Base-by-base conservation (phyloP, 2,329 filamentous ascomycete genomes). In the Aspergillus alliaceus region DNA sequence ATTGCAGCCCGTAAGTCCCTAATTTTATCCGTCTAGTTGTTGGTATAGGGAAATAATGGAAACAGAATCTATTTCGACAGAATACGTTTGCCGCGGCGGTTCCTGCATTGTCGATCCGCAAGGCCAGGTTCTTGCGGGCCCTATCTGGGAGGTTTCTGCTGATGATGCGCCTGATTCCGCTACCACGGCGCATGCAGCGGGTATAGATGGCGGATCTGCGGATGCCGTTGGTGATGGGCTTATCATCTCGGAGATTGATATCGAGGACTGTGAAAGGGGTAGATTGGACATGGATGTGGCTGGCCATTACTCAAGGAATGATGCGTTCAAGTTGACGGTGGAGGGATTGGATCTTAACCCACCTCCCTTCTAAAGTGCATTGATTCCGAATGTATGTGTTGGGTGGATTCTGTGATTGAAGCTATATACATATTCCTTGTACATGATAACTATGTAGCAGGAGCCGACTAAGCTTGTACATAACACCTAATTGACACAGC, bases 221-320 rank as follows among this genome's bases (percentile, higher is more conserved):
- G 18, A 14, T 7, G 66, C 59, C 4, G 54, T 56, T 2, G 64
- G 58, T 4, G 64, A 64, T 4, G 84, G 85, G 0, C 72, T 96
- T 29, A 76, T 92, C 51, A 84, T 84, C 32, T 81, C 85, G 0
- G 90, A 95, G 62, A 87, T 93, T 3, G 91, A 97, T 68, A 88
- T 97, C 67, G 90, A 96, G 48, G 91, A 96, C 64, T 96, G 93
- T 66, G 84, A 92, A 63, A 82, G 90, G 9, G 93, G 92, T 0
- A 80, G 91, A 52, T 72, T 96, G 62, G 92, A 96, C 72, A 72
- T 96, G 47, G 93, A 96, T 77, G 86, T 90, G 35, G 91, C 86
- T 2, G 93, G 93, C 0, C 92, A 89, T 69, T 96, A 96, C 73
- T 93, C 91, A 2, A 83, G 91, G 71, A 89, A 83, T 60, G 87